phyloP scores from a whole-genome alignment of 192 early-diverging fungal species.

The Backusella westeae region DNA sequence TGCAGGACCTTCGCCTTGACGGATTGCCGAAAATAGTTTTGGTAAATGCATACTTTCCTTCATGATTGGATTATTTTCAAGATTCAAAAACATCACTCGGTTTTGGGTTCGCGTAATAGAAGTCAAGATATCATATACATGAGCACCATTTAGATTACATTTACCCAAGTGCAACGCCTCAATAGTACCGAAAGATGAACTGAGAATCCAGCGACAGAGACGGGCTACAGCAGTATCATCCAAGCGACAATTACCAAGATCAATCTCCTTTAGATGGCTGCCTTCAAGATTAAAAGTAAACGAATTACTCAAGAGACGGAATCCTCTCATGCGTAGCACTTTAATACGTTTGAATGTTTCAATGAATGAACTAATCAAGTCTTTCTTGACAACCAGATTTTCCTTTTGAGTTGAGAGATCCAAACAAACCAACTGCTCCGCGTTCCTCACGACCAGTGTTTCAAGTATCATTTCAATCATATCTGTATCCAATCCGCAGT shows the following conservation, averaged over 20 bases:
- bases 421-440: neutral
- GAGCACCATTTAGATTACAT: constrained; percentile 41
- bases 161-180: constrained; percentile 36
- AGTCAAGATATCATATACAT: constrained; percentile 39
- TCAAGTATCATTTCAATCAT: constrained; percentile 10
- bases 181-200: constrained; percentile 20
- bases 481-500: constrained; percentile 2
- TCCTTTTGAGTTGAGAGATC: neutral
- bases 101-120: constrained; percentile 40
- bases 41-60: constrained; percentile 38
- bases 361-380: neutral
- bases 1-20: constrained; percentile 35
- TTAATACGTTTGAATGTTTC: neutral
- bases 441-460: neutral
- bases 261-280: constrained; percentile 5
- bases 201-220: constrained; percentile 26
- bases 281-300: neutral
- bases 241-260: constrained; percentile 19
- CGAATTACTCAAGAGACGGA: neutral
- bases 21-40: constrained; percentile 34
- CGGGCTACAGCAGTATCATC: neutral
- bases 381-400: neutral
- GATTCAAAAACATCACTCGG: constrained; percentile 31
- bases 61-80: constrained; percentile 40
- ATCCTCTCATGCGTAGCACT: neutral